Evolutionary conservation across 139 green algal species (phyloP), one percentile per base, ranked within the genome.

Genomic region (Diplosphaera chodatii): DNA sequence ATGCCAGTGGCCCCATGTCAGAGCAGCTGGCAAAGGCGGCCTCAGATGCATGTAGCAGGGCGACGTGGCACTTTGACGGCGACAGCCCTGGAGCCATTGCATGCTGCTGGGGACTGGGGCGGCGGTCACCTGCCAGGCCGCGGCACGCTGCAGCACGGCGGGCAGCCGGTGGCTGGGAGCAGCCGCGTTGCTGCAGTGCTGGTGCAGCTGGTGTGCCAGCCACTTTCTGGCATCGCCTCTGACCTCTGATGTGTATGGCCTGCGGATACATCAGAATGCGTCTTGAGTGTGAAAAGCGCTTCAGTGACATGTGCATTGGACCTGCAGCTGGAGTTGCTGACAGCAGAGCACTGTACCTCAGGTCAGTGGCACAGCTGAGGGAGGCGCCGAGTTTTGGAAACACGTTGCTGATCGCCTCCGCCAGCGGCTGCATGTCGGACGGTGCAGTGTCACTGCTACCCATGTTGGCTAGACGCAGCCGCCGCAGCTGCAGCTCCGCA

Each of bases 401-500:
- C 1, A 63, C 62, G 0, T 63, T 29, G 18, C n/a, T 40, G 21
- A 78, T 69, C 32, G 65, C 76, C 13, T 37, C n/a, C 28, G 69
- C 70, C 65, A 72, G n/a, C 48, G 48, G 48, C 16, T 25, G 48
- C 8, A 18, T 25, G 48, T 25, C 10, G 3, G 48, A 27, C 16
- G 48, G 16, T 3, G 48, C 10, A 18, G 48, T 18, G 16, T 59
- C 16, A 25, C 48, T 18, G 16, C 18, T 25, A 25, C 13, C 16
- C 48, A 5, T 25, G 16, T 10, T 18, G 8, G 48, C 48, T 25
- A 59, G 48, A 3, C 48, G 74, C 69, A 29, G 75, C 33, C 37
- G 73, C 48, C 33, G 79, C 68, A 79, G 66, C 55, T 63, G 71
- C 70, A 79, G 34, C 66, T 76, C 72, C 23, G 69, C 68, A 30